Evolutionary conservation across 345 rosid genomes (phyloP).

Genomic region (Theobroma cacao): DNA sequence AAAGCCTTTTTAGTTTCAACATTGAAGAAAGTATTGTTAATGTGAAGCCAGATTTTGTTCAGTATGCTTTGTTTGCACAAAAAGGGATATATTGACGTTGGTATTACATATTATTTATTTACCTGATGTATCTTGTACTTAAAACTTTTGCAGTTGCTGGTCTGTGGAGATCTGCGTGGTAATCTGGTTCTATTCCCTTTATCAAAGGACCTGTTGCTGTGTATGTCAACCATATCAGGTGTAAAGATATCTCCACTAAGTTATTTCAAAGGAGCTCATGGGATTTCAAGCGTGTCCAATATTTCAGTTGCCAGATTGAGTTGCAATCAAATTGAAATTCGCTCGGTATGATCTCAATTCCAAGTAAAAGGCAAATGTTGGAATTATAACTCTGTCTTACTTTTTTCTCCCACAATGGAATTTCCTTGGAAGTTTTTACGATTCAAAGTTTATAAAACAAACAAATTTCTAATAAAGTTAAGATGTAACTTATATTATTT

Average conservation of each 20-base stretch:
- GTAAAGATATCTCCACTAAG: conserved; percentile 53
- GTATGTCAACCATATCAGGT: conserved; percentile 27
- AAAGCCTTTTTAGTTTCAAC: background rate
- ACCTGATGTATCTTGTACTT: background rate
- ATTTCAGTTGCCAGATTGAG: conserved; percentile 55
- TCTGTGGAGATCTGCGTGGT: conserved; percentile 97
- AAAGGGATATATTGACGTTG: background rate
- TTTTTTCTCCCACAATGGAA: background rate
- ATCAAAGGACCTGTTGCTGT: conserved; percentile 42
- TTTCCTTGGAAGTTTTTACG: background rate
- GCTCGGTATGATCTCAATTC: conserved; percentile 56
- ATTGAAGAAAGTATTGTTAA: background rate
- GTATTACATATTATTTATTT: background rate
- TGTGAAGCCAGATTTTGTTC: conserved; percentile 1
- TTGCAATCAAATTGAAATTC: conserved; percentile 57
- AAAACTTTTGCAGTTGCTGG: conserved; percentile 58
- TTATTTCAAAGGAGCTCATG: conserved; percentile 94
- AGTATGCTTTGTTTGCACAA: background rate
- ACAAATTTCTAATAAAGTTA: background rate
- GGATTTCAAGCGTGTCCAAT: conserved; percentile 82
- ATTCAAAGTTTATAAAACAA: background rate
- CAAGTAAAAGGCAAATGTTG: conserved; percentile 8
- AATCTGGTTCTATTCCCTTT: conserved; percentile 79
- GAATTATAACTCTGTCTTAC: background rate
- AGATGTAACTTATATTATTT: background rate